Evolutionary conservation across 495 filamentous ascomycete species (phyloP).

Genomic region (Rostrohypoxylon terebratum): DNA sequence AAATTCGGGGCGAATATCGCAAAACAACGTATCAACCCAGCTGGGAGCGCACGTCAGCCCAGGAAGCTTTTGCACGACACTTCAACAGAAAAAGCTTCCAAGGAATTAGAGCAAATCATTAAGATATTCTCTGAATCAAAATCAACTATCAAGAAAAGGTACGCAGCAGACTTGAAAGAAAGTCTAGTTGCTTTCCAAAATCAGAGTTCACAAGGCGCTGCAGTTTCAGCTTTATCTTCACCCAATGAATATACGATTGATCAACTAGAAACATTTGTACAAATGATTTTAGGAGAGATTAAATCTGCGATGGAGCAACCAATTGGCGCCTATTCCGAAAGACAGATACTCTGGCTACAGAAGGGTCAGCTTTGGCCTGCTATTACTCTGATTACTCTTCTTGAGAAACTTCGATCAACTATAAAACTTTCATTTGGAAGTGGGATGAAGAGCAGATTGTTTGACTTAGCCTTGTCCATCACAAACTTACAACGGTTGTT

Average conservation of each 20-base stretch:
- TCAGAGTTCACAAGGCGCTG: neutral
- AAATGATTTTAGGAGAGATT: conserved; percentile 12
- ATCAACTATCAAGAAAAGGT: conserved; percentile 33
- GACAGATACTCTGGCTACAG: conserved; percentile 59
- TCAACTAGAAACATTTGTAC: conserved; percentile 46
- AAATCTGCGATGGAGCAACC: conserved; percentile 20
- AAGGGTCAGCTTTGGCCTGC: conserved; percentile 65
- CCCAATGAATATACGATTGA: conserved; percentile 32
- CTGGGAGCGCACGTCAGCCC: neutral
- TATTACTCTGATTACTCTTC: conserved; percentile 60
- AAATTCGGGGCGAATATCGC: neutral
- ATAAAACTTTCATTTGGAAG: conserved; percentile 49
- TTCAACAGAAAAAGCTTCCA: neutral
- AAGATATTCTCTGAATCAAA: conserved; percentile 16
- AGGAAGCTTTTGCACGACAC: neutral
- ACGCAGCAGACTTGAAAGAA: conserved; percentile 41
- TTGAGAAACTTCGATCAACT: conserved; percentile 64
- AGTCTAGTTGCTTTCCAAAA: conserved; percentile 18
- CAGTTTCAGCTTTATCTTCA: neutral
- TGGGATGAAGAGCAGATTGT: conserved; percentile 57
- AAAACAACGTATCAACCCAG: neutral
- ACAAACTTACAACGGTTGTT: conserved; percentile 60
- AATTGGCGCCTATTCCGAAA: conserved; percentile 10
- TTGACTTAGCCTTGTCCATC: conserved; percentile 56
- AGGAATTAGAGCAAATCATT: conserved; percentile 30